These are phyloP conservation scores for Ottelia alismoides DNA, from an alignment of 106 monocot species.

Conservation along the genomic window DNA sequence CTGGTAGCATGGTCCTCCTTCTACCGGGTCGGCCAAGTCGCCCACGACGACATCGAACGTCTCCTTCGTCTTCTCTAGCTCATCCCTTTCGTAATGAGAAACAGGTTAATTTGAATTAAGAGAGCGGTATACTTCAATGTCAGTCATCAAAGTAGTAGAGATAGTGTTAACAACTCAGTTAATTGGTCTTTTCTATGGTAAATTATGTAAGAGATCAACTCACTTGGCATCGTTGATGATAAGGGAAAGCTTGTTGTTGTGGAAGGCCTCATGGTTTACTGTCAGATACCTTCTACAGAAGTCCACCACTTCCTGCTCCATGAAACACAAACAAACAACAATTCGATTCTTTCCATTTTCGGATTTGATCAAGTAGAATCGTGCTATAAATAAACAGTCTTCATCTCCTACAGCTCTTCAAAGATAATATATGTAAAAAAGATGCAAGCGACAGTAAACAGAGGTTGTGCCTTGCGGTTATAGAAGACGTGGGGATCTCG, in stretches of 20 bases:
- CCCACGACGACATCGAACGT: constrained; percentile 69
- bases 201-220: background rate
- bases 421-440: too few species aligned
- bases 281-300: constrained; percentile 54
- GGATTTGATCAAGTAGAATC: background rate
- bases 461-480: too few species aligned
- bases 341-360: background rate
- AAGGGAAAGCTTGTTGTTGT: constrained; percentile 45
- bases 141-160: too few species aligned
- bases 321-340: background rate
- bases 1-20: constrained; percentile 86
- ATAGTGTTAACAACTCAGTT: too few species aligned
- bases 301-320: constrained; percentile 56
- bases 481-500: too few species aligned
- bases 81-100: constrained; percentile 22
- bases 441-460: too few species aligned
- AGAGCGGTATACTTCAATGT: too few species aligned
- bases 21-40: constrained; percentile 69
- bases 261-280: constrained; percentile 41
- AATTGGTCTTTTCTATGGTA: too few species aligned
- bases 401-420: too few species aligned
- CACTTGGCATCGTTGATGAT: constrained; percentile 83
- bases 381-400: too few species aligned
- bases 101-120: too few species aligned
- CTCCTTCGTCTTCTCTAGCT: constrained; percentile 48